Percentiles rank a stretch among this genome's conserved stretches.
Conservation (phyloP, 495 filamentous ascomycete genomes). For the Penicillium paxilli region DNA sequence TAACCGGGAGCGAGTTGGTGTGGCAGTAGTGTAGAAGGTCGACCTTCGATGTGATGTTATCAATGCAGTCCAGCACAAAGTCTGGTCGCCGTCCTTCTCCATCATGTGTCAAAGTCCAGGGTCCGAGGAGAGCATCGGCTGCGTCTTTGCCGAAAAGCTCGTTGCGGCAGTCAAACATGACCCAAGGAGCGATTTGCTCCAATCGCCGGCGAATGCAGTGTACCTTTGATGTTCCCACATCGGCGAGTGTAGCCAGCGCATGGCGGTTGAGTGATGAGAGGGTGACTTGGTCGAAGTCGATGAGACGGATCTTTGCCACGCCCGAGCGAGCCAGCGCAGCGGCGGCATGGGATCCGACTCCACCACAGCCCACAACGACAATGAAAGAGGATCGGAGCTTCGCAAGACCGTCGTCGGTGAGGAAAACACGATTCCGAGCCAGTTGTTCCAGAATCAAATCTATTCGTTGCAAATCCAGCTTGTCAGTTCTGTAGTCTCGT, state of each 20-base stretch:
- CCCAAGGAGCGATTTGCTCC: slow-evolving; percentile 87
- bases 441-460: slow-evolving; percentile 95
- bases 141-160: slow-evolving; percentile 74
- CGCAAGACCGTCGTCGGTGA: slow-evolving; percentile 74
- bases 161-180: slow-evolving; percentile 80
- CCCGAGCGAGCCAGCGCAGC: slow-evolving; percentile 87
- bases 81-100: slow-evolving; percentile 67
- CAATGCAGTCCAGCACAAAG: slow-evolving; percentile 94
- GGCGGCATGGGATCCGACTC: slow-evolving; percentile 89
- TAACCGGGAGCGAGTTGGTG: slow-evolving; percentile 69
- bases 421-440: slow-evolving; percentile 90
- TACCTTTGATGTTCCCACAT: slow-evolving; percentile 96
- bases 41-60: slow-evolving; percentile 97
- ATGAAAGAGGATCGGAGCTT: slow-evolving; percentile 81
- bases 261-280: slow-evolving; percentile 92
- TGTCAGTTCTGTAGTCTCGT: slow-evolving; percentile 13
- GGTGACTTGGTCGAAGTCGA: slow-evolving; percentile 98
- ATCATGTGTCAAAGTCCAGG: slow-evolving; percentile 50
- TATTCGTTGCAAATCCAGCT: slow-evolving; percentile 23
- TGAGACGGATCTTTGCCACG: slow-evolving; percentile 79
- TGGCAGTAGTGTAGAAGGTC: slow-evolving; percentile 87
- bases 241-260: slow-evolving; percentile 87
- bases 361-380: slow-evolving; percentile 88
- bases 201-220: slow-evolving; percentile 74
- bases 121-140: slow-evolving; percentile 63